Base-by-base conservation (phyloP, 768 basidiomycete genomes). In the Suillus sp. region DNA sequence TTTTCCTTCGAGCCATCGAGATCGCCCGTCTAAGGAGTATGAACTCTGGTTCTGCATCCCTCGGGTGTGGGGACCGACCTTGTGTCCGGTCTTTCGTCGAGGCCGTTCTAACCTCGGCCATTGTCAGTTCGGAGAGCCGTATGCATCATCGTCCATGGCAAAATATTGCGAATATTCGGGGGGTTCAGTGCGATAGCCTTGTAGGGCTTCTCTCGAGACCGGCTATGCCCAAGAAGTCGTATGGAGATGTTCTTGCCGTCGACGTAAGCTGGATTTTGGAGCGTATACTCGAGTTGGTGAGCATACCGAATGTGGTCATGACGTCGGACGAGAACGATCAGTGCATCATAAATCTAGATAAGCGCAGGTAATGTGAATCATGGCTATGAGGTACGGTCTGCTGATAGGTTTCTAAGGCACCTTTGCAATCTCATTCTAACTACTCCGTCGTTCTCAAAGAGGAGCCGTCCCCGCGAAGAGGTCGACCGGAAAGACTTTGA, bases 261-360 rank as follows among this genome's bases (percentile, higher is more conserved):
- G 93, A 94, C 70, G 84, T 92, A 66, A 91, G 90, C 11, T 95
- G 92, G 92, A 75, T 93, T 43, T 72, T 95, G 62, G 93, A 95
- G 72, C 84, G 91, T 50, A 84, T 94, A 75, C 76, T 94, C 40
- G 93, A 94, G 71, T 79, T 94, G 54, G 84, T 93, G 63, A 86
- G 88, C 32, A 82, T 87, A 59, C 87, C 91, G 4, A 91, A 95
- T 71, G 79, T 87, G 18, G 75, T 92, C 9, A 83, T 86, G 54
- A 80, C 85, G 18, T 70, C 80, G 1, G 71, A 78, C n/a, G 81
- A 82, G 40, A 85, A 86, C 65, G 80, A 80, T 40, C 81, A 83
- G 48, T 81, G 78, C 42, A 82, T 94, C 42, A 83, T 95, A 51
- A 94, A 93, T 70, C 86, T 93, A 67, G 89, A 93, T 65, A 95